These are phyloP conservation scores for Backusella macrospora DNA, from an alignment of 192 early-diverging fungal genomes.

Conservation along the genomic window DNA sequence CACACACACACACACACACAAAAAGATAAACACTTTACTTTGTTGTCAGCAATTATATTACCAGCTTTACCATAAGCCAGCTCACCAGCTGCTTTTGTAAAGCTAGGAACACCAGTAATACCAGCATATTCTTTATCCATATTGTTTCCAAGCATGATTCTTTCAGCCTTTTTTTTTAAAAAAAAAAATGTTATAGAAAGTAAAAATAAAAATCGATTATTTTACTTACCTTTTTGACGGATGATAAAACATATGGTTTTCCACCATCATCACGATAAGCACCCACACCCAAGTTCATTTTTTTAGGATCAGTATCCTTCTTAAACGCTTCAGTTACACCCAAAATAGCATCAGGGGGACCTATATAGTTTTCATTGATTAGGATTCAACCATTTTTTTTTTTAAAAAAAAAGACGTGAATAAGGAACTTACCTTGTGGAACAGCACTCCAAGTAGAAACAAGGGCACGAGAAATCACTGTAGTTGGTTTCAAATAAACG, in stretches of 20 bases:
- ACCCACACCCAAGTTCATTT: conserved; percentile 98
- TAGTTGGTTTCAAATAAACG: conserved; percentile 13
- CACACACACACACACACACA: background rate
- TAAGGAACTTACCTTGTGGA: conserved; percentile 49
- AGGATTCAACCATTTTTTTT: background rate
- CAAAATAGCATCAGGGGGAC: conserved; percentile 79
- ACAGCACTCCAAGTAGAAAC: conserved; percentile 59
- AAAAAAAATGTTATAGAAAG: background rate
- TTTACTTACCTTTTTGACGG: conserved; percentile 75
- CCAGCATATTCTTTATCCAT: conserved; percentile 97
- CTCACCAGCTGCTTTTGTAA: conserved; percentile 79
- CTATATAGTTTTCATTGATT: conserved; percentile 28
- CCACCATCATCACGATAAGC: conserved; percentile 94
- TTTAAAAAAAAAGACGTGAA: background rate
- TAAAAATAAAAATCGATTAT: background rate
- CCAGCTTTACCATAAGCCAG: conserved; percentile 85
- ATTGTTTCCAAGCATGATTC: conserved; percentile 59
- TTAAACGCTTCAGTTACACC: conserved; percentile 95
- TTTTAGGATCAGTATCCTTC: conserved; percentile 83
- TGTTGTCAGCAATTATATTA: conserved; percentile 63
- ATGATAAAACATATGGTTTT: conserved; percentile 89
- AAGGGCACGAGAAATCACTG: conserved; percentile 30
- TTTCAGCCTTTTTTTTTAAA: conserved; percentile 67
- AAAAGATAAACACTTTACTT: conserved; percentile 55
- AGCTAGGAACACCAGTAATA: conserved; percentile 87